Evolutionary conservation across 2,329 filamentous ascomycete species (phyloP), one percentile per base, ranked within the genome.

Genomic region (Ilyonectria sp.): DNA sequence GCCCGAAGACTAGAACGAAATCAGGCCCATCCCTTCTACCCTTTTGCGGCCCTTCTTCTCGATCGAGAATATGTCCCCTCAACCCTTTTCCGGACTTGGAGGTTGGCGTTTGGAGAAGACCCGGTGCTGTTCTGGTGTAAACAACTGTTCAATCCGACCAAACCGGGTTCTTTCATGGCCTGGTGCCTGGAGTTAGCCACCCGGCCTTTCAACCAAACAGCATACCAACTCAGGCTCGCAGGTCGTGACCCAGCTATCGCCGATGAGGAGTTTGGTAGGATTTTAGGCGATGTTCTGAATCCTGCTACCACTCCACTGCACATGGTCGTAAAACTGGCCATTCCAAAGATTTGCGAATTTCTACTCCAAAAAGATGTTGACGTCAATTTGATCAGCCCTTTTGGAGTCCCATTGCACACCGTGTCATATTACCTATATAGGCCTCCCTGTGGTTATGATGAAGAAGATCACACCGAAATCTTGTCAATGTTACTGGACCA

Each of bases 371-470:
- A 60, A 19, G 21, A 13, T 4, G 46, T 13, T 17, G 46, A 47
- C 50, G 43, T 52, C 19, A 50, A 52, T 19, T 11, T 29, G 9
- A 26, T 15, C 1, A 9, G 44, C 6, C 31, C 31, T 1, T n/a
- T 33, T 15, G 57, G 57, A 11, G 46, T n/a, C 13, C 57, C 57
- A 7, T 9, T 60, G 44, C 6, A 10, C 40, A 6, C 6, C 15
- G n/a, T 17, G 19, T 9, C 37, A 8, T 6, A 33, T 33, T 33
- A 11, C 31, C 8, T 33, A 11, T 40, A 2, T 7, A 2, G 3
- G 7, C 8, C 6, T 2, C 1, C 1, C 7, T 8, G 15, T 17
- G 2, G 1, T 8, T 43, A 7, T 17, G 37, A 5, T n/a, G 1
- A n/a, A n/a, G 37, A 2, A 26, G 19, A 4, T 3, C 10, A 13